phyloP scores from a whole-genome alignment of 106 monocot species.

The Iris macrosiphon region DNA sequence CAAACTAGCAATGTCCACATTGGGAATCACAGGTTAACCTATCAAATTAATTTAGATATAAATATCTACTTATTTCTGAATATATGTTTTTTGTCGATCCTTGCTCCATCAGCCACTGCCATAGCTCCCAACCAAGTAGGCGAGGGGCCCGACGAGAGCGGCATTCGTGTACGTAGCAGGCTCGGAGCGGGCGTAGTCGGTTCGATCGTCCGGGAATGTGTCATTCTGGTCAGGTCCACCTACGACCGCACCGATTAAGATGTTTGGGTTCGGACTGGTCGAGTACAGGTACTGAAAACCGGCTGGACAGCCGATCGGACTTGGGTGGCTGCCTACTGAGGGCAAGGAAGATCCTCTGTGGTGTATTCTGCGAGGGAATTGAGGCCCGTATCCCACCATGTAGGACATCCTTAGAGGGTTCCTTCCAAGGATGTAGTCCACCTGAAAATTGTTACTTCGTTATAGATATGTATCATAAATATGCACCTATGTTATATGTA shows the following conservation, averaged over 20 bases:
- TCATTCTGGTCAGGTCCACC: conserved; percentile 50
- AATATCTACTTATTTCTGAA: no score
- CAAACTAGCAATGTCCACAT: no score
- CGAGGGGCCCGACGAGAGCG: conserved; percentile 46
- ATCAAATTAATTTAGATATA: no score
- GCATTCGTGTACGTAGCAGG: conserved; percentile 72
- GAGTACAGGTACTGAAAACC: conserved; percentile 37
- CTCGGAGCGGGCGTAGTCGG: conserved; percentile 37
- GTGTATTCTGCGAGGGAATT: conserved; percentile 31
- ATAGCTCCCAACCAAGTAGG: conserved; percentile 35
- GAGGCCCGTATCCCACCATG: conserved; percentile 41
- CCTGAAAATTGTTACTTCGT: conserved; percentile 18
- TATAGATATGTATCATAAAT: neutral
- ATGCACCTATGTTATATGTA: neutral
- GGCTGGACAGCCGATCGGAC: conserved; percentile 18
- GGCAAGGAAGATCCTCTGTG: conserved; percentile 63
- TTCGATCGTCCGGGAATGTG: conserved; percentile 37
- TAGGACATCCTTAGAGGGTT: conserved; percentile 47
- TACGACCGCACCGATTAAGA: conserved; percentile 42
- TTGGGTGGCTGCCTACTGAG: conserved; percentile 5
- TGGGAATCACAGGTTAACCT: no score
- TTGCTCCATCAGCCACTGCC: neutral
- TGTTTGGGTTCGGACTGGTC: conserved; percentile 32
- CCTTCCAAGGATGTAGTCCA: conserved; percentile 52
- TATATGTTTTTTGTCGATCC: no score